A percentile compares a stretch with the other conserved stretches of the same genome.
Evolutionary conservation across 2,329 filamentous ascomycete genomes (phyloP).

Genomic region (Neonectria neomacrospora): DNA sequence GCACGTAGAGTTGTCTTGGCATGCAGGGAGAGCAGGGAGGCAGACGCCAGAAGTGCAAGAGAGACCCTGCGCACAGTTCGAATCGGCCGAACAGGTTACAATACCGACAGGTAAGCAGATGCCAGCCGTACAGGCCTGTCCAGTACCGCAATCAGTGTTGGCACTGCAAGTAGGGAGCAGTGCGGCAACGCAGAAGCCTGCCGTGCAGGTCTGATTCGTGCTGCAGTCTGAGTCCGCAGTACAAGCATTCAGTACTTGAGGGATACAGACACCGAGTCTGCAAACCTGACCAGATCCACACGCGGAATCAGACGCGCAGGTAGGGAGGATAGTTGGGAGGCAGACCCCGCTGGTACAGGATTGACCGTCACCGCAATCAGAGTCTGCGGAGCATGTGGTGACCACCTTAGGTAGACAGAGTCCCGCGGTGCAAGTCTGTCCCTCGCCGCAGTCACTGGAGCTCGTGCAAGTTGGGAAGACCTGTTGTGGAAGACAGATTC

Average conservation of each 20-base stretch:
- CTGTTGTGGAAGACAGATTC: background rate
- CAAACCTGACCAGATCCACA: background rate
- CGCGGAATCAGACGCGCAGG: background rate
- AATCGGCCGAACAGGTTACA: background rate
- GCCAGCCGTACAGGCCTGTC: background rate
- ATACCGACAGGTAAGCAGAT: constrained; percentile 10
- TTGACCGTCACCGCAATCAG: background rate
- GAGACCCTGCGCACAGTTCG: background rate
- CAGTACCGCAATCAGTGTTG: background rate
- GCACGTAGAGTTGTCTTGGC: background rate
- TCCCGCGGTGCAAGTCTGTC: constrained; percentile 2
- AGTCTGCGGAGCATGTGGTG: background rate
- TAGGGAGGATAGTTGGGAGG: background rate
- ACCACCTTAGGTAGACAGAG: background rate
- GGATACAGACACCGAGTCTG: constrained; percentile 5
- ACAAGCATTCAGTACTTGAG: no score
- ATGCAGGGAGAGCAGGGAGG: constrained; percentile 3
- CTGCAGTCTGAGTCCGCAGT: background rate
- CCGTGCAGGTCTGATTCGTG: constrained; percentile 1
- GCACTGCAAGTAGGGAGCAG: background rate
- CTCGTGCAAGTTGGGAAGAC: background rate
- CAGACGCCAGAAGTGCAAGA: constrained; percentile 9
- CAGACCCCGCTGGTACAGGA: constrained; percentile 10
- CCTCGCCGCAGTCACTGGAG: background rate
- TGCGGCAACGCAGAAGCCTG: constrained; percentile 9